A percentile compares a stretch with the other conserved stretches of the same genome.
Evolutionary conservation across 169 alveolate species (phyloP).

Genomic region (Eimeria falciformis): DNA sequence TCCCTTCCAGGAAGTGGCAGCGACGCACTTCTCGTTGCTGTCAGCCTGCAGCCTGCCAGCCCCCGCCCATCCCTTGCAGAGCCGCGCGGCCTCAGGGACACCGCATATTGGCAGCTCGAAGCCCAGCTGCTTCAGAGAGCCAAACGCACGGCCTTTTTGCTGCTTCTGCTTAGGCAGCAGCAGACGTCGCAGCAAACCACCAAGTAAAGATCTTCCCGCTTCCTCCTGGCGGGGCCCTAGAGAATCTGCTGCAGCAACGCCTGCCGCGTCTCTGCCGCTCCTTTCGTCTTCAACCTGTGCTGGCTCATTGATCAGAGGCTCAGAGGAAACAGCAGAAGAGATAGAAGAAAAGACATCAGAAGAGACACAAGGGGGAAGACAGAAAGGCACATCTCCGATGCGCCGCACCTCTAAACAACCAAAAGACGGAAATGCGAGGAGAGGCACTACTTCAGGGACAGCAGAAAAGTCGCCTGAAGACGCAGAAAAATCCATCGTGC

Average conservation of each 20-base stretch:
- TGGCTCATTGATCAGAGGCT: too few species aligned
- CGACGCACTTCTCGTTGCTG: background rate
- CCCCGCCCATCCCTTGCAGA: slow-evolving; percentile 21
- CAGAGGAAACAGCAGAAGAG: too few species aligned
- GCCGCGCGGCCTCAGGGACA: background rate
- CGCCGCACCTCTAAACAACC: slow-evolving; percentile 43
- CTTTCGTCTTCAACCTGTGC: too few species aligned
- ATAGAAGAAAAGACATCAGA: too few species aligned
- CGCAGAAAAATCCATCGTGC: slow-evolving; percentile 1
- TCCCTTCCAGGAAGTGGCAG: slow-evolving; percentile 49
- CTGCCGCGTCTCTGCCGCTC: background rate
- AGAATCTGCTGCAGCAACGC: slow-evolving; percentile 26
- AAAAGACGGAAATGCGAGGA: slow-evolving; percentile 48
- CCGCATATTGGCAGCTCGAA: slow-evolving; percentile 59
- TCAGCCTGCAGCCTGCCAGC: slow-evolving; percentile 49
- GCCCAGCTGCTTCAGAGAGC: slow-evolving; percentile 9
- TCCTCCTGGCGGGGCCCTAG: slow-evolving; percentile 5
- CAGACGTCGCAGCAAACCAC: slow-evolving; percentile 37
- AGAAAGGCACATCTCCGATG: slow-evolving; percentile 4
- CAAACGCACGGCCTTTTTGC: background rate
- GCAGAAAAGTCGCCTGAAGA: background rate
- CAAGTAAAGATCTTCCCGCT: background rate
- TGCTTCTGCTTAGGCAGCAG: slow-evolving; percentile 45
- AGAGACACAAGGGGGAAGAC: slow-evolving; percentile 35
- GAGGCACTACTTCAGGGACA: slow-evolving; percentile 38